Percentiles rank a stretch among this genome's conserved stretches.
These are phyloP conservation scores for Stephania yunnanensis DNA, from an alignment of 164 flowering plant genomes.

Conservation along the genomic window DNA sequence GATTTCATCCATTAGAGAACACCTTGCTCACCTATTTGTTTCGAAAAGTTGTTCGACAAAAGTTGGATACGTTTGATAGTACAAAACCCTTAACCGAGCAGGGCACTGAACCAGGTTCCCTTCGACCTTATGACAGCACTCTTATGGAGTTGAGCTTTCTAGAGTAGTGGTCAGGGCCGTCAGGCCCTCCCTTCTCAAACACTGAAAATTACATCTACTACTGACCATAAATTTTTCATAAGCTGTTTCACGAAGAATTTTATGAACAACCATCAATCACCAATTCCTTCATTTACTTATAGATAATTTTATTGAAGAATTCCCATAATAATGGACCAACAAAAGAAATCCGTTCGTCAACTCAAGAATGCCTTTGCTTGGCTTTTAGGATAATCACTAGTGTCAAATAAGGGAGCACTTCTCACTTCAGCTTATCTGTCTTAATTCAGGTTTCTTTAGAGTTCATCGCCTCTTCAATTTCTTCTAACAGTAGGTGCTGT, in stretches of 20 bases:
- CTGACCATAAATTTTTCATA: neutral
- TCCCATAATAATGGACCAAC: neutral
- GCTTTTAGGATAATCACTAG: no score
- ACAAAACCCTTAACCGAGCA: no score
- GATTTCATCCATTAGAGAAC: no score
- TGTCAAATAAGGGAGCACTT: no score
- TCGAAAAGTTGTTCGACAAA: no score
- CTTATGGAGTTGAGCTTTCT: neutral
- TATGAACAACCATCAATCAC: neutral
- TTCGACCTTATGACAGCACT: neutral
- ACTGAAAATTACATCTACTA: neutral
- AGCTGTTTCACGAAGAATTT: neutral
- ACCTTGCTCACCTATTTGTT: no score
- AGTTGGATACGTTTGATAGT: no score
- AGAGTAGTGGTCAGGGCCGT: neutral
- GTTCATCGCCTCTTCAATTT: neutral
- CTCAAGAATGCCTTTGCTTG: neutral
- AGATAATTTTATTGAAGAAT: neutral
- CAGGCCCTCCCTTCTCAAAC: neutral
- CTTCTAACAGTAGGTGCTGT: neutral
- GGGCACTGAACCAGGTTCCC: no score
- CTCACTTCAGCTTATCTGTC: no score
- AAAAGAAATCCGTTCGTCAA: neutral
- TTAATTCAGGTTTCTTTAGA: no score
- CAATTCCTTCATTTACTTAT: neutral